A percentile compares a stretch with the other conserved stretches of the same genome.
Conservation (phyloP, 129 eudicot species). For the Chrysanthemum lavandulifolium region DNA sequence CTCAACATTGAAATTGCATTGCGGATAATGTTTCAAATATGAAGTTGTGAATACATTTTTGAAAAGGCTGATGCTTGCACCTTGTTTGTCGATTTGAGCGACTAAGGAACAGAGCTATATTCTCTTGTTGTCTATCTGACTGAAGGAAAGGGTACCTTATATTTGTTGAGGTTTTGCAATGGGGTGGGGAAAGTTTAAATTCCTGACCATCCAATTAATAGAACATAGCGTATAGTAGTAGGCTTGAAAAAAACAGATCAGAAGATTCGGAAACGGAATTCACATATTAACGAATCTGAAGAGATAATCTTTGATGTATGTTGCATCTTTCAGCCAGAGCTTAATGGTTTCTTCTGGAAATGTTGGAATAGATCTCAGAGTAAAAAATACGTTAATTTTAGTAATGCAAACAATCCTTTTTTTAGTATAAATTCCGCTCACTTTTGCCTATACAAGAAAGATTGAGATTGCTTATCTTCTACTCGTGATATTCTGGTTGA, state of each 20-base stretch:
- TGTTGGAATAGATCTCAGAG: too few species aligned
- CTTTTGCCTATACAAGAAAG: not conserved
- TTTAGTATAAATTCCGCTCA: not conserved
- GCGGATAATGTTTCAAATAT: not conserved
- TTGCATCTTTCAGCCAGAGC: too few species aligned
- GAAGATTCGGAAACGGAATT: too few species aligned
- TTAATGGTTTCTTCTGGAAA: too few species aligned
- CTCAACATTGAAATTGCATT: not conserved
- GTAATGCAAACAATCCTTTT: too few species aligned
- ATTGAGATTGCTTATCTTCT: not conserved
- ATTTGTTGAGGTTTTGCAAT: not conserved
- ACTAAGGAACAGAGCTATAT: not conserved
- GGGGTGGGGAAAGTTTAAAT: not conserved
- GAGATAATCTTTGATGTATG: too few species aligned
- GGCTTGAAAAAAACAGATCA: too few species aligned
- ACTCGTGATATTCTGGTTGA: not conserved
- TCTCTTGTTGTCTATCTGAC: not conserved
- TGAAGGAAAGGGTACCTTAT: not conserved
- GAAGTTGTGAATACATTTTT: not conserved
- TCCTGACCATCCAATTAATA: too few species aligned
- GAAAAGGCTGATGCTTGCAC: not conserved
- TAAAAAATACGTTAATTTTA: too few species aligned
- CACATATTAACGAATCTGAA: too few species aligned
- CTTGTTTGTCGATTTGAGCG: not conserved
- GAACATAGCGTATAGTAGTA: too few species aligned